Evolutionary conservation across 2,329 filamentous ascomycete genomes (phyloP), one percentile per base, ranked within the genome.

Genomic region (Hypoxylon rubiginosum): DNA sequence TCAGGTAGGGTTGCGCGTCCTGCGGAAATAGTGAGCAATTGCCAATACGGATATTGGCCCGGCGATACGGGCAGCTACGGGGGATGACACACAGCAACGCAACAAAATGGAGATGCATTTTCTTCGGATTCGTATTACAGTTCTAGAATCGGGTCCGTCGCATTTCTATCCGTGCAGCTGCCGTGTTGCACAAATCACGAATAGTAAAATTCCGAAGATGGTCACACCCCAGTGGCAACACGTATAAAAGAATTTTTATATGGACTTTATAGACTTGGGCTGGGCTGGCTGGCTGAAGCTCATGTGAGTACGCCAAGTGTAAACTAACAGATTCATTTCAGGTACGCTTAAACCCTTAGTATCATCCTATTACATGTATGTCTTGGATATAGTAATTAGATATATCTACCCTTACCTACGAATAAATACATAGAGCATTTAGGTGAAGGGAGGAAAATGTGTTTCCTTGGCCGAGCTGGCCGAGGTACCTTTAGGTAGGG

Each of bases 1-100:
- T 41, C 15, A 17, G 36, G 43, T 41, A 50, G 48, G 15, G 26
- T 55, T 61, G 50, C 45, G 55, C 52, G 34, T 49, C 59, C 36
- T 24, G 8, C 36, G 39, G 15, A 7, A 19, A 43, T 19, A 32
- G 28, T 52, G 43, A 51, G 32, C 50, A 64, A n/a, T n/a, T n/a
- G n/a, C n/a, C n/a, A n/a, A 55, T 55, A 55, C 32, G 21, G 24
- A 32, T 19, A 54, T 49, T 54, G 17, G 50, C 32, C n/a, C 26
- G 21, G 17, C 3, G 32, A 39, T 62, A 48, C 41, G n/a, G n/a
- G n/a, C n/a, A n/a, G n/a, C n/a, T n/a, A n/a, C n/a, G 53, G 26
- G 24, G 26, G 43, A 28, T 60, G 11, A 56, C 46, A 54, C 41
- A 51, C 43, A 28, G 34, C 19, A 17, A 54, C 43, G 32, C 19